Conservation (phyloP, 176 grass and related monocot genomes). For the Phoenix roebelenii region DNA sequence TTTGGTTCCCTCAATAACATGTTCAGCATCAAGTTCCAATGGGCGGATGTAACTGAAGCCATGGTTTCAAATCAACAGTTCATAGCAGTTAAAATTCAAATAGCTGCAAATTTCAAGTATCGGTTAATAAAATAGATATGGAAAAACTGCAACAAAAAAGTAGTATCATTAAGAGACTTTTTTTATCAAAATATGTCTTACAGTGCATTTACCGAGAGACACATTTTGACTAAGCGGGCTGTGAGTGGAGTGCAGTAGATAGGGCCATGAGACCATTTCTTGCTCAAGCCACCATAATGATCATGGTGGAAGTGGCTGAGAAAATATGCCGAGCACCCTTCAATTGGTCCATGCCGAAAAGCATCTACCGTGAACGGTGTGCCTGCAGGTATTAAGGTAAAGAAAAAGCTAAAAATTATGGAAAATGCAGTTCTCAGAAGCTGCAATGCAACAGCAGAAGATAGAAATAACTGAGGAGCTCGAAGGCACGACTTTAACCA, state of each 20-base stretch:
- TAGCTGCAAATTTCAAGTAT: too few relatives aligned
- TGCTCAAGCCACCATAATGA: slow-evolving; percentile 60
- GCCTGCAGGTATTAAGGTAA: slow-evolving; percentile 18
- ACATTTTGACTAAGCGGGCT: slow-evolving; percentile 59
- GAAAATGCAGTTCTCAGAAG: too few relatives aligned
- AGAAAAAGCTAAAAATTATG: too few relatives aligned
- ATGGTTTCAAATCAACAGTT: too few relatives aligned
- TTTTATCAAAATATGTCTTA: slow-evolving; percentile 12
- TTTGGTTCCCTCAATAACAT: slow-evolving; percentile 43
- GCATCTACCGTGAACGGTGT: slow-evolving; percentile 71
- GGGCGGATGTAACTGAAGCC: slow-evolving; percentile 44
- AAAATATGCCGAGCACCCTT: slow-evolving; percentile 54
- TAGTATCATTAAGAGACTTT: too few relatives aligned
- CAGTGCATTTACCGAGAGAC: slow-evolving; percentile 38
- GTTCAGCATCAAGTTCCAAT: slow-evolving; percentile 52
- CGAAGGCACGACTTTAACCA: too few relatives aligned
- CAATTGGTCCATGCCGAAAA: slow-evolving; percentile 50
- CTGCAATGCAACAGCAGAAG: too few relatives aligned
- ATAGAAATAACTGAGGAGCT: too few relatives aligned
- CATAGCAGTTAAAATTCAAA: too few relatives aligned
- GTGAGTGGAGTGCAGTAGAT: slow-evolving; percentile 69
- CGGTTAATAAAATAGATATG: too few relatives aligned
- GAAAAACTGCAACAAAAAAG: too few relatives aligned
- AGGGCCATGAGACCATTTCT: slow-evolving; percentile 63
- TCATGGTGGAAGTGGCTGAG: slow-evolving; percentile 69